Conservation (phyloP, 2,329 filamentous ascomycete species). For the Colletotrichum paranaense region DNA sequence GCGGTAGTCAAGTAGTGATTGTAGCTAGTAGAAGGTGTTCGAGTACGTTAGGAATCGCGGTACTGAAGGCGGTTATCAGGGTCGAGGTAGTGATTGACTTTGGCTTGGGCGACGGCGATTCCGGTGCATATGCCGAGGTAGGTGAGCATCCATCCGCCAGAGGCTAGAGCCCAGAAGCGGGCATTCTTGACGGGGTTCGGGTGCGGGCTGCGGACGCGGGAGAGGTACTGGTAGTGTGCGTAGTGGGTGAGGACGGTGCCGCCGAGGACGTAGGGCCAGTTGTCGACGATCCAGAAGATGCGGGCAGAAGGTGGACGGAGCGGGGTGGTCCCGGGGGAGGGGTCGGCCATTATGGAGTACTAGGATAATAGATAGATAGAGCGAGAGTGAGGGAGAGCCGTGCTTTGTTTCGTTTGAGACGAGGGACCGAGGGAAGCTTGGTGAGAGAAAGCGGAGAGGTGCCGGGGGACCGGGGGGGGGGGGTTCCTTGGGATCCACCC, state of each 20-base stretch:
- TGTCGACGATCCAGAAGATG: conserved; percentile 35
- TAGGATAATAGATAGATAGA: background rate
- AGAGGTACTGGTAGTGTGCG: conserved; percentile 36
- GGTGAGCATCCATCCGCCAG: conserved; percentile 36
- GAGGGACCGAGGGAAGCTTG: background rate
- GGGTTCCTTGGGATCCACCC: background rate
- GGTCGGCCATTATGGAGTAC: background rate
- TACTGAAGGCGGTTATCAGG: conserved; percentile 26
- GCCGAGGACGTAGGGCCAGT: conserved; percentile 34
- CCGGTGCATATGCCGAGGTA: conserved; percentile 33
- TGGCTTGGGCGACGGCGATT: conserved; percentile 33
- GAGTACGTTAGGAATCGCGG: background rate
- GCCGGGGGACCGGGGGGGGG: background rate
- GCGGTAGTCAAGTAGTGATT: no score
- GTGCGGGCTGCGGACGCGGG: conserved; percentile 25
- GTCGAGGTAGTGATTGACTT: conserved; percentile 33
- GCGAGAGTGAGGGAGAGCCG: background rate
- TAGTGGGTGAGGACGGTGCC: conserved; percentile 31
- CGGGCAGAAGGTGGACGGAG: conserved; percentile 24
- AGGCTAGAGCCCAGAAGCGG: conserved; percentile 36
- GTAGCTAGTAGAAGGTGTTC: no score
- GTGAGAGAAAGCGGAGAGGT: background rate
- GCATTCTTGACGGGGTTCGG: conserved; percentile 36
- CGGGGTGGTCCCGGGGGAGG: conserved; percentile 22
- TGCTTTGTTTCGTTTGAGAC: background rate